A percentile compares a stretch with the other conserved stretches of the same genome.
Conservation (phyloP, 1,284 basidiomycete genomes). For the Leccinum cinnamomeum region DNA sequence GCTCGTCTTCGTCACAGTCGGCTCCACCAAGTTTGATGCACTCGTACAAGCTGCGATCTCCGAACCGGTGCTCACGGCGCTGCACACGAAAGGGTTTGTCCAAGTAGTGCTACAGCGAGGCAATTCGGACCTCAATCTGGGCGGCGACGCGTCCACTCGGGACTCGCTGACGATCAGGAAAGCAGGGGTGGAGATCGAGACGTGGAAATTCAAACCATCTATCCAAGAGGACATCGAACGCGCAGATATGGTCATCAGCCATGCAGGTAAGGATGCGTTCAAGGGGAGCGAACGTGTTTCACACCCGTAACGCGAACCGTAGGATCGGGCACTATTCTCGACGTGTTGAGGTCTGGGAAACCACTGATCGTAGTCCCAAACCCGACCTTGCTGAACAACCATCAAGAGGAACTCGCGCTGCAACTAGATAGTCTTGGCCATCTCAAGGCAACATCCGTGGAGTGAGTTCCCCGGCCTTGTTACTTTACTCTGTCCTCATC, state of each 20-base stretch:
- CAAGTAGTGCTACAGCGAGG: slow-evolving; percentile 77
- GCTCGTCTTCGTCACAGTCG: slow-evolving; percentile 83
- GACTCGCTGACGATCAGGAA: slow-evolving; percentile 33
- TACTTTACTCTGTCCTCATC: slow-evolving; percentile 13
- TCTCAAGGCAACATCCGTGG: slow-evolving; percentile 58
- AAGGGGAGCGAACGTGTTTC: neutral
- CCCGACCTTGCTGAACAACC: slow-evolving; percentile 85
- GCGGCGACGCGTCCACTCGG: slow-evolving; percentile 7
- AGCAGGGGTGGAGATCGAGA: slow-evolving; percentile 53
- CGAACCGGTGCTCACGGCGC: slow-evolving; percentile 50
- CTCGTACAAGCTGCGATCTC: slow-evolving; percentile 69
- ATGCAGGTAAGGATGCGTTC: slow-evolving; percentile 69
- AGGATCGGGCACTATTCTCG: slow-evolving; percentile 95
- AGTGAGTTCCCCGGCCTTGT: slow-evolving; percentile 44
- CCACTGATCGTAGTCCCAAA: slow-evolving; percentile 90
- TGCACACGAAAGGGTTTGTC: slow-evolving; percentile 56
- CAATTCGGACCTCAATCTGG: slow-evolving; percentile 41
- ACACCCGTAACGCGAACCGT: slow-evolving; percentile 16
- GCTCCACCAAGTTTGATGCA: slow-evolving; percentile 84
- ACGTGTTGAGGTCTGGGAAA: slow-evolving; percentile 75
- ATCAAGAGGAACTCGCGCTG: slow-evolving; percentile 87
- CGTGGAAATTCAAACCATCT: slow-evolving; percentile 73
- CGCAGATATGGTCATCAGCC: slow-evolving; percentile 84
- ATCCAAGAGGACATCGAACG: slow-evolving; percentile 62
- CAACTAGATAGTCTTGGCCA: slow-evolving; percentile 65